These are phyloP conservation scores for Closterium sp. DNA, from an alignment of 139 green algal genomes.

Conservation along the genomic window DNA sequence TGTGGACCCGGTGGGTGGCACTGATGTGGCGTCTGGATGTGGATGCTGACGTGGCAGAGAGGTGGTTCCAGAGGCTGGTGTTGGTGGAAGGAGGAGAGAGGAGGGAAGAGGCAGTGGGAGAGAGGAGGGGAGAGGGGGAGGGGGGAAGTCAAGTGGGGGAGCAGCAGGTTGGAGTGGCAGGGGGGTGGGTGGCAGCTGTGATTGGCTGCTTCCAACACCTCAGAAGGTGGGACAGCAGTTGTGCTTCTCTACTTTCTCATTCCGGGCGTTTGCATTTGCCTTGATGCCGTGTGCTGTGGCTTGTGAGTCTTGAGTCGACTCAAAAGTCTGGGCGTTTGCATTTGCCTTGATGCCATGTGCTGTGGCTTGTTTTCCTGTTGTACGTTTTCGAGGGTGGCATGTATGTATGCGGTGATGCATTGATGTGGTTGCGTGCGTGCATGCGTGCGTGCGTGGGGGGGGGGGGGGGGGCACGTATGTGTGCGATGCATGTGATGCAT, in stretches of 20 bases:
- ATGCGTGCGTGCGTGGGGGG: not conserved
- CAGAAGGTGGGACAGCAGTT: not conserved
- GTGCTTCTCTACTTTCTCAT: no score
- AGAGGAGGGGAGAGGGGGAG: no score
- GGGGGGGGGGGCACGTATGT: not conserved
- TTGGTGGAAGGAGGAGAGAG: not conserved
- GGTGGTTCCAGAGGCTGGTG: not conserved
- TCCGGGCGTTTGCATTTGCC: not conserved
- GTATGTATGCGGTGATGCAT: not conserved
- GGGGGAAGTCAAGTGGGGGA: no score
- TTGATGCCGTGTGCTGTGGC: not conserved
- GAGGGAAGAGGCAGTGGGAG: not conserved
- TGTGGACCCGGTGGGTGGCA: conserved; percentile 25
- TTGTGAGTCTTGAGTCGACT: no score
- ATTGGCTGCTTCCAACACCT: not conserved
- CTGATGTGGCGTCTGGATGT: conserved; percentile 25
- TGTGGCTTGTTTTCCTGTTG: not conserved
- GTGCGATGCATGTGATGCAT: no score
- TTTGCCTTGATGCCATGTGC: not conserved
- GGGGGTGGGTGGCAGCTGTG: not conserved
- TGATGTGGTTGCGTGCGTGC: not conserved
- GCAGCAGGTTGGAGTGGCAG: not conserved
- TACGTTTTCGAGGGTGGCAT: not conserved
- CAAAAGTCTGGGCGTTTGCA: not conserved
- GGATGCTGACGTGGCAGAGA: not conserved